Percentiles rank a stretch among this genome's conserved stretches.
phyloP scores from a whole-genome alignment of 2,329 filamentous ascomycete species.

The Sclerotinia nivalis region DNA sequence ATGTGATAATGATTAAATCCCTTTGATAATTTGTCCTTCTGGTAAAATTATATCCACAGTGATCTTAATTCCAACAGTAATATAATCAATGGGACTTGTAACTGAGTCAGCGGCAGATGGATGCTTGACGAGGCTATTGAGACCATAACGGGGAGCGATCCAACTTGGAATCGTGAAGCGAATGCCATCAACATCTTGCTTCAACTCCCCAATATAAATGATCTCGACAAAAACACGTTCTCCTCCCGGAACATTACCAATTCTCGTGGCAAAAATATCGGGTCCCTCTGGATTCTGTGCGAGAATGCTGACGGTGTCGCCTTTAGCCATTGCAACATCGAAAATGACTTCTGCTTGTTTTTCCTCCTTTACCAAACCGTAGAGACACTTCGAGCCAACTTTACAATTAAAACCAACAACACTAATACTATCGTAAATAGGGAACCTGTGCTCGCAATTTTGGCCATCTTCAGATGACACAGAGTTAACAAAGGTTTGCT shows the following conservation, averaged over 20 bases:
- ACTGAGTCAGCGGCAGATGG: conserved; percentile 44
- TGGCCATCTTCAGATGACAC: conserved; percentile 46
- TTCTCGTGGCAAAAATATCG: conserved; percentile 67
- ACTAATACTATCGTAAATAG: conserved; percentile 70
- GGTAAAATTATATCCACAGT: conserved; percentile 61
- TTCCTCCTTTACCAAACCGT: conserved; percentile 68
- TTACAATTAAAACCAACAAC: conserved; percentile 68
- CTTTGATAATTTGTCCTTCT: conserved; percentile 56
- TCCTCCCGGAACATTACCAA: conserved; percentile 66
- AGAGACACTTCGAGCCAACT: conserved; percentile 62
- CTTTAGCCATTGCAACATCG: conserved; percentile 59
- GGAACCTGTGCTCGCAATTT: conserved; percentile 68
- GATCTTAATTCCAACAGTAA: conserved; percentile 44
- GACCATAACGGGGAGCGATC: conserved; percentile 69
- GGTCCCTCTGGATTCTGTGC: conserved; percentile 60
- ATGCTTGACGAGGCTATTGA: conserved; percentile 42
- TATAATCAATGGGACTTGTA: conserved; percentile 12
- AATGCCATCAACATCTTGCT: conserved; percentile 68
- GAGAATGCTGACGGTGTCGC: conserved; percentile 65
- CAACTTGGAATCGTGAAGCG: conserved; percentile 68
- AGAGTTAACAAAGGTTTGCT: conserved; percentile 64
- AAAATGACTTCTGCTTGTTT: conserved; percentile 61
- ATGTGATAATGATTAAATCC: conserved; percentile 66
- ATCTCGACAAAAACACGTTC: conserved; percentile 62
- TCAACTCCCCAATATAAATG: conserved; percentile 68